Base-by-base conservation (phyloP, 2,329 filamentous ascomycete genomes). In the Furcasterigmium furcatum region DNA sequence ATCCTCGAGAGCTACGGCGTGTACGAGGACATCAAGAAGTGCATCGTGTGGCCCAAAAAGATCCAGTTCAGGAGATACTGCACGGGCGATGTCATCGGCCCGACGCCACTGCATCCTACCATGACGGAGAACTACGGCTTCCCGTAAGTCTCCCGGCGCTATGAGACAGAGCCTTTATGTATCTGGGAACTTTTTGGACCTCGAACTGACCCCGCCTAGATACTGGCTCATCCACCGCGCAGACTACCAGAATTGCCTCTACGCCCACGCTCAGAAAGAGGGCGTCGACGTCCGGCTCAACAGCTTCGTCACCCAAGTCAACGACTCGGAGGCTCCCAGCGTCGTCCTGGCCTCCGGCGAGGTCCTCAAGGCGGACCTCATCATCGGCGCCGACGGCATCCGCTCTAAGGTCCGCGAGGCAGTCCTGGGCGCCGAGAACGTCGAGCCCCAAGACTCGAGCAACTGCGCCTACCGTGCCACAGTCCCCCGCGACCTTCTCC, bases 51-150 rank as follows among this genome's bases (percentile, higher is more conserved):
- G 8, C 39, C 39, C 4, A 41, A 21, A 9, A 41, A 41, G 12
- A 30, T 41, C 19, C 24, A 30, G 3, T 41, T 41, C 25, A 24
- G 39, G 5, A 13, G 39, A 12, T 41, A 32, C 39, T 20, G 39
- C 39, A 18, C 24, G 9, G 16, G 39, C 39, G 19, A n/a, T n/a
- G n/a, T n/a, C n/a, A n/a, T n/a, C n/a, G n/a, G n/a, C n/a, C n/a
- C n/a, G 14, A 49, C 47, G 18, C 47, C 44, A 5, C 19, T 49
- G 20, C 25, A 49, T 36, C 38, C 52, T 0, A 27, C 41, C 3
- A 51, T 51, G 12, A 43, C 50, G 10, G 46, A 35, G 5, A 24
- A 10, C 18, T 48, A 48, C 16, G 27, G 39, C 9, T 42, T 46
- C n/a, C 19, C 46, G 19, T 51, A 55, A 9, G 48, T n/a, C n/a